Evolutionary conservation across 2,329 filamentous ascomycete genomes (phyloP), one percentile per base, ranked within the genome.

Genomic region (Diaporthe helianthi): DNA sequence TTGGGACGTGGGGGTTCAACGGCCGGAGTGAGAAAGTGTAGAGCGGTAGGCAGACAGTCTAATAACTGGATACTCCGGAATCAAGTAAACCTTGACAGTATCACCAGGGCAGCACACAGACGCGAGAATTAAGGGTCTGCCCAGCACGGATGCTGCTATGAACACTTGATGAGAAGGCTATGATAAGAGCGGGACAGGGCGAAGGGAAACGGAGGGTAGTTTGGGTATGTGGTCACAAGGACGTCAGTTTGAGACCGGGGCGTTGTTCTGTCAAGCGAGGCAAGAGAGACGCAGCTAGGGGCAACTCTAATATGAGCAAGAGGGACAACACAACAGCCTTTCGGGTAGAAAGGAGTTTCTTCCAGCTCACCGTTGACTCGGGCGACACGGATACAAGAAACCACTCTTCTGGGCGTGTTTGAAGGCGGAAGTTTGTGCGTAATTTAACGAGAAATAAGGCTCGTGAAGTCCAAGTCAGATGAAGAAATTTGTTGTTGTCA

Each of bases 1-100:
- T 49, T 29, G 38, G 24, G 24, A 47, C 29, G 51, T 54, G 38
- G 17, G 38, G n/a, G 29, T n/a, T 19, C 36, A 31, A 24, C 3
- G 13, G 36, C n/a, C n/a, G 47, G 36, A 12, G 52, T 29, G 65
- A 29, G 24, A 29, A 15, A 31, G 24, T n/a, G n/a, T 4, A 36
- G 41, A 15, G 17, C 2, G 19, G 33, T 47, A 24, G 17, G 13
- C 10, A 17, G 53, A 52, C 60, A 69, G 69, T 71, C 69, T 71
- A 54, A 71, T 69, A 71, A 71, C 67, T 71, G 60, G 60, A 2
- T 36, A n/a, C n/a, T n/a, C n/a, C n/a, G n/a, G n/a, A n/a, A n/a
- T 41, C 58, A 65, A 69, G 33, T 55, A 38, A 49, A 51, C 22
- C 46, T 52, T 58, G 55, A 49, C 24, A 46, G 24, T 22, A 38